Conservation (phyloP, 306 rosid species). For the Myrica gale region DNA sequence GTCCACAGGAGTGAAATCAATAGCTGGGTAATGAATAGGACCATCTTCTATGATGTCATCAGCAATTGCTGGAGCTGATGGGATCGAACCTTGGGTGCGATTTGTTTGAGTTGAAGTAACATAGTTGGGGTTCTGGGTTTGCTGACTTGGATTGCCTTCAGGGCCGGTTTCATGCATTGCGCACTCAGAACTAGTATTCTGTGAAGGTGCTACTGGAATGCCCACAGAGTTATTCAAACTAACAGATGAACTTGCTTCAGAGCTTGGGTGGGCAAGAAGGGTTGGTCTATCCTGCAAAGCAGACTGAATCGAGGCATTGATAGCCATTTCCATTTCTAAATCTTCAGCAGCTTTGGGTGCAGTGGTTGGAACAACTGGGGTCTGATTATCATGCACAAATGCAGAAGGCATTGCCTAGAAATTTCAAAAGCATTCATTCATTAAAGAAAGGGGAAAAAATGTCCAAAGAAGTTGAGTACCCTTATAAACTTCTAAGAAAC, state of each 20-base stretch:
- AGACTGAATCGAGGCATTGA: slow-evolving; percentile 67
- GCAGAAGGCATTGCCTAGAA: slow-evolving; percentile 60
- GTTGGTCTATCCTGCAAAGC: slow-evolving; percentile 56
- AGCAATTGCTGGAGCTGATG: slow-evolving; percentile 64
- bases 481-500: neutral
- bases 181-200: slow-evolving; percentile 26
- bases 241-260: slow-evolving; percentile 61
- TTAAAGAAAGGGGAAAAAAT: slow-evolving; percentile 10
- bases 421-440: slow-evolving; percentile 18
- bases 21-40: slow-evolving; percentile 72
- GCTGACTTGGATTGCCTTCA: slow-evolving; percentile 33
- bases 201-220: slow-evolving; percentile 28
- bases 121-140: slow-evolving; percentile 24
- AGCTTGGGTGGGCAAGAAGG: slow-evolving; percentile 37
- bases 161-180: slow-evolving; percentile 36
- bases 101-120: slow-evolving; percentile 24
- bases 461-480: neutral
- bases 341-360: slow-evolving; percentile 80
- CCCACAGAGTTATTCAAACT: slow-evolving; percentile 17
- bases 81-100: slow-evolving; percentile 31
- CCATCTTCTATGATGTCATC: slow-evolving; percentile 47
- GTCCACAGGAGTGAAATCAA: slow-evolving; percentile 60
- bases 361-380: slow-evolving; percentile 52
- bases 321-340: slow-evolving; percentile 62
- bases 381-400: slow-evolving; percentile 54